Evolutionary conservation across 2,329 filamentous ascomycete species (phyloP).

Genomic region (Sarocladium brachiariae): DNA sequence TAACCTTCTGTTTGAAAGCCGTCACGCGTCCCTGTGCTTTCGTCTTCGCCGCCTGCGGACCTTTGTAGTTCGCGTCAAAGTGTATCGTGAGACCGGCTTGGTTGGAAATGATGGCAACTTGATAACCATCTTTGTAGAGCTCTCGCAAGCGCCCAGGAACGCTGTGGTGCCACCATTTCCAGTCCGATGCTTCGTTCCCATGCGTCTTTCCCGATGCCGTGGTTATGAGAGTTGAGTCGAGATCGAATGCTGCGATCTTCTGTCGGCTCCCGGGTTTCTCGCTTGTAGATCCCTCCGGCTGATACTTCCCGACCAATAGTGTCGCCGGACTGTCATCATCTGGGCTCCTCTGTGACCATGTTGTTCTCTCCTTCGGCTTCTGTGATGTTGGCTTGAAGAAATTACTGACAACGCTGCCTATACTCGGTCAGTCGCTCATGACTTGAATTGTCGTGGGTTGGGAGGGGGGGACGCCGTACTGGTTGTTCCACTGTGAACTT

Average conservation of each 20-base stretch:
- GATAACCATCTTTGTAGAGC: constrained; percentile 65
- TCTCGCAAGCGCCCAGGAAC: constrained; percentile 63
- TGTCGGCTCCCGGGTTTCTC: constrained; percentile 24
- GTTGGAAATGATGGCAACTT: constrained; percentile 77
- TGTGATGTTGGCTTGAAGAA: constrained; percentile 88
- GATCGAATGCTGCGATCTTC: constrained; percentile 68
- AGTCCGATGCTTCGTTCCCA: constrained; percentile 63
- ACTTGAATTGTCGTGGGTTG: neutral
- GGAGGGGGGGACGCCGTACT: constrained; percentile 27
- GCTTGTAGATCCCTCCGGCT: constrained; percentile 32
- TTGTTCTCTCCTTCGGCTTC: constrained; percentile 69
- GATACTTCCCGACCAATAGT: constrained; percentile 70
- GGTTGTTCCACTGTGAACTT: constrained; percentile 43
- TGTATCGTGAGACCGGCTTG: constrained; percentile 77
- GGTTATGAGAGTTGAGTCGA: constrained; percentile 81
- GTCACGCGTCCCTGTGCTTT: constrained; percentile 53
- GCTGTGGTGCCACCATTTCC: constrained; percentile 84
- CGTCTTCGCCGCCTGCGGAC: constrained; percentile 43
- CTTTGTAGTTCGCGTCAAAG: constrained; percentile 59
- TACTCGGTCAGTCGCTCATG: constrained; percentile 13
- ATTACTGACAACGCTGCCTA: constrained; percentile 64
- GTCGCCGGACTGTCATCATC: constrained; percentile 43
- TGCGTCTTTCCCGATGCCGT: constrained; percentile 78
- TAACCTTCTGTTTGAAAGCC: constrained; percentile 79
- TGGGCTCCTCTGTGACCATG: constrained; percentile 61